These are phyloP conservation scores for Tricholoma hemisulphureum DNA, from an alignment of 768 basidiomycete genomes.

Conservation along the genomic window DNA sequence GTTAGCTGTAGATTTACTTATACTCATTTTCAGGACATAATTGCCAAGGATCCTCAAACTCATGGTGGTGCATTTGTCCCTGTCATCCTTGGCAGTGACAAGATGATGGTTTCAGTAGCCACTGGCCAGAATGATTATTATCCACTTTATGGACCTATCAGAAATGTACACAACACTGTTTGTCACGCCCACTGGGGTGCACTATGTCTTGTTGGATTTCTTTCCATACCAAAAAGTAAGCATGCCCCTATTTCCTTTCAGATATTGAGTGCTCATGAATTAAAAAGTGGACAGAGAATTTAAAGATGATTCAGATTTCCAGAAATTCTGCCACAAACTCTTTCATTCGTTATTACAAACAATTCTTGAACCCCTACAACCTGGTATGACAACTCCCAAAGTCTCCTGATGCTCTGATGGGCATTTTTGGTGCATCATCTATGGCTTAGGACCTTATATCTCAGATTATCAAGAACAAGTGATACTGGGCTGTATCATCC, in stretches of 20 bases:
- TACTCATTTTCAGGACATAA: slow-evolving; percentile 6
- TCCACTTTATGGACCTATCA: slow-evolving; percentile 16
- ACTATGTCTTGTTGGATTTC: slow-evolving; percentile 5
- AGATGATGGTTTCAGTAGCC: slow-evolving; percentile 27
- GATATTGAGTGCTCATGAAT: not conserved
- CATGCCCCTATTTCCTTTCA: not conserved
- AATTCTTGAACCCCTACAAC: slow-evolving; percentile 21
- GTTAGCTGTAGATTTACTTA: not conserved
- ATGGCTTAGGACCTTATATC: slow-evolving; percentile 34
- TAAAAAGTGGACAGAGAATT: slow-evolving; percentile 14
- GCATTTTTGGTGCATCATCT: slow-evolving; percentile 25
- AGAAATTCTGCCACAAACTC: slow-evolving; percentile 26
- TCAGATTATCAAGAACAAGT: slow-evolving; percentile 38
- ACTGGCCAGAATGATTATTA: slow-evolving; percentile 23
- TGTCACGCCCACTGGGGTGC: slow-evolving; percentile 4
- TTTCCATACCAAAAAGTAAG: slow-evolving; percentile 14
- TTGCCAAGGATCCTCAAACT: slow-evolving; percentile 11
- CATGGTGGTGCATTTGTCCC: slow-evolving; percentile 16
- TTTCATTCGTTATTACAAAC: slow-evolving; percentile 28
- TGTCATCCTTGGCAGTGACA: slow-evolving; percentile 29
- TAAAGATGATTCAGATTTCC: slow-evolving; percentile 17
- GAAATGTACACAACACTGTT: slow-evolving; percentile 13
- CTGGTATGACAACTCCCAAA: slow-evolving; percentile 27
- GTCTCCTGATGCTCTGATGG: slow-evolving; percentile 28
- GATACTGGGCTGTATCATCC: slow-evolving; percentile 29